These are phyloP conservation scores for Arachnopeziza araneosa DNA, from an alignment of 2,329 filamentous ascomycete genomes.

Conservation along the genomic window DNA sequence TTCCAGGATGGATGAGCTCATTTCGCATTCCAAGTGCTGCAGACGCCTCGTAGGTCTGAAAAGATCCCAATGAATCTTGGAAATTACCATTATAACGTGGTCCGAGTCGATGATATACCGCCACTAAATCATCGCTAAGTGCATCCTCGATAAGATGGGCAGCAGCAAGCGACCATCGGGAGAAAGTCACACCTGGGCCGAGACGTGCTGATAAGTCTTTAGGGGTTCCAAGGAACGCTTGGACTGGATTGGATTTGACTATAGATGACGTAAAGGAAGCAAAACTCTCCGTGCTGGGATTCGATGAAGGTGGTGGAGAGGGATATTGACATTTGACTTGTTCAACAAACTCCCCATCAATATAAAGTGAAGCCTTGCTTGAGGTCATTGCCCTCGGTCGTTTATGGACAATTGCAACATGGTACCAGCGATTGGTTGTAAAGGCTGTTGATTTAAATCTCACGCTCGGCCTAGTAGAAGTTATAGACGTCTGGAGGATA, in stretches of 20 bases:
- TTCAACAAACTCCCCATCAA: conserved; percentile 91
- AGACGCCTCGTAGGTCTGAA: conserved; percentile 93
- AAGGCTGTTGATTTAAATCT: conserved; percentile 85
- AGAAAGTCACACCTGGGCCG: conserved; percentile 66
- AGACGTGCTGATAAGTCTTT: conserved; percentile 74
- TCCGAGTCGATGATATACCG: conserved; percentile 85
- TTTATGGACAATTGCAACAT: conserved; percentile 82
- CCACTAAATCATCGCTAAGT: conserved; percentile 84
- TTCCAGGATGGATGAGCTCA: conserved; percentile 82
- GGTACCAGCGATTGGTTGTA: conserved; percentile 78
- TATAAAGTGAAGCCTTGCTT: conserved; percentile 80
- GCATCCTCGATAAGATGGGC: conserved; percentile 84
- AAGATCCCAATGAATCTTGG: conserved; percentile 90
- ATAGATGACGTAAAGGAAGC: conserved; percentile 61
- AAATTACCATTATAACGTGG: conserved; percentile 93
- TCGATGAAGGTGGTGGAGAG: conserved; percentile 60
- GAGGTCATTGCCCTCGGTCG: conserved; percentile 68
- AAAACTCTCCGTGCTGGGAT: conserved; percentile 61
- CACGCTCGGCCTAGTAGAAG: conserved; percentile 78
- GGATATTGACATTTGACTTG: conserved; percentile 89
- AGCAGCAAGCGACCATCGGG: conserved; percentile 84
- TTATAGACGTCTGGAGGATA: conserved; percentile 92
- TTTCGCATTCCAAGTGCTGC: conserved; percentile 87
- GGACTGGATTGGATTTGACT: conserved; percentile 61
- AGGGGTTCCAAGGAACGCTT: conserved; percentile 91